Percentiles rank a stretch among this genome's conserved stretches.
phyloP scores from a whole-genome alignment of 371 early-diverging fungal species.

The Rhizopus stolonifer region DNA sequence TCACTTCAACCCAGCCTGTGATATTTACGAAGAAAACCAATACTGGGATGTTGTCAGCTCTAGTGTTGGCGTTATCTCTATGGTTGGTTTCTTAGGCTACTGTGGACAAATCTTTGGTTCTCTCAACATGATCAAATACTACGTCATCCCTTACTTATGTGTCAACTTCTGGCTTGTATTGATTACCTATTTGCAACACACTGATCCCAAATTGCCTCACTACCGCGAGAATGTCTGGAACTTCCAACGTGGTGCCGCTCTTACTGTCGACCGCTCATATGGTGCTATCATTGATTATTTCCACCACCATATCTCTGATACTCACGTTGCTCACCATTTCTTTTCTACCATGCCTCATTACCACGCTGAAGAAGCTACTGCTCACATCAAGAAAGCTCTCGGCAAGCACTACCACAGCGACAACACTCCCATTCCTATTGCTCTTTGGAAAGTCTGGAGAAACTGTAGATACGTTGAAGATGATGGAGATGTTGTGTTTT shows the following conservation, averaged over 20 bases:
- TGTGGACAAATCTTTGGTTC: slow-evolving; percentile 55
- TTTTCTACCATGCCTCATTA: slow-evolving; percentile 93
- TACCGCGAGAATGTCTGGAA: slow-evolving; percentile 78
- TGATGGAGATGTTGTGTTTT: slow-evolving; percentile 68
- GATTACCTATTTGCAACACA: slow-evolving; percentile 90
- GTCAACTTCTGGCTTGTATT: slow-evolving; percentile 87
- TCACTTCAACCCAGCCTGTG: slow-evolving; percentile 78
- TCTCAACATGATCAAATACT: slow-evolving; percentile 69
- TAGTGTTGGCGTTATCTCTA: slow-evolving; percentile 64
- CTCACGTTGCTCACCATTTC: slow-evolving; percentile 87
- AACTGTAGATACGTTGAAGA: slow-evolving; percentile 85
- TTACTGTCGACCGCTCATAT: slow-evolving; percentile 83
- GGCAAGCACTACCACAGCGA: slow-evolving; percentile 77
- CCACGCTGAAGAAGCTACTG: slow-evolving; percentile 83
- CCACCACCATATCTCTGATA: slow-evolving; percentile 81
- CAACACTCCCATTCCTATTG: slow-evolving; percentile 59
- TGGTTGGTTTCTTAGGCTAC: slow-evolving; percentile 54
- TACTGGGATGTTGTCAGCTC: slow-evolving; percentile 64
- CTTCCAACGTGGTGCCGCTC: slow-evolving; percentile 82
- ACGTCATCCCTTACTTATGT: slow-evolving; percentile 80
- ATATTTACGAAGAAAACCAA: slow-evolving; percentile 74
- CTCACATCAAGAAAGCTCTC: slow-evolving; percentile 68
- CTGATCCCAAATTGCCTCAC: slow-evolving; percentile 79
- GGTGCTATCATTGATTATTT: slow-evolving; percentile 78
- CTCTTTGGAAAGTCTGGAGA: slow-evolving; percentile 64